Evolutionary conservation across 176 grass and related monocot species (phyloP), one percentile per base, ranked within the genome.

Genomic region (Rhynchospora tenuis): DNA sequence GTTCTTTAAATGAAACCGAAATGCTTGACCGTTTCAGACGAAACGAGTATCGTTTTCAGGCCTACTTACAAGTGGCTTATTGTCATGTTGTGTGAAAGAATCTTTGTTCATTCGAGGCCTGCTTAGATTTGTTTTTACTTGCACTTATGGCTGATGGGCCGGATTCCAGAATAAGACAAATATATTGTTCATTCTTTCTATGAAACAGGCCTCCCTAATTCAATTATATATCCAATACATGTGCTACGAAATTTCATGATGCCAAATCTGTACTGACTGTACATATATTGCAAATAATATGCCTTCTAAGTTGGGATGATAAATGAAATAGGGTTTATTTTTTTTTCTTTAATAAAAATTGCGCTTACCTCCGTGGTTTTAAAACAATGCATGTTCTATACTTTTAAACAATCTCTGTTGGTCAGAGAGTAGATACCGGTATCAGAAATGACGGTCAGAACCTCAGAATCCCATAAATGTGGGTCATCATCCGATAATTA

Each of bases 221-320:
- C 51, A 24, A 22, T 4, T 57, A n/a, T n/a, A n/a, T n/a, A 44
- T 52, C 23, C 63, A 24, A 73, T 85, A 64, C 62, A 54, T 83
- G 33, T 33, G 24, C 20, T 78, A 62, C 31, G 1, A 12, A 70
- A 80, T 26, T 48, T 24, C 23, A 80, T 33, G 46, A 60, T 67
- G 28, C 70, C 70, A 81, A 80, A 80, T 42, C 11, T n/a, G 2
- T n/a, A n/a, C n/a, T n/a, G 13, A 56, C 50, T 78, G 43, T 72
- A 83, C 74, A 27, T 38, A 74, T 61, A 62, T 42, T 46, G 43
- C 83, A 52, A 83, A 74, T 22, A 68, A 2, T 77, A 5, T 23
- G 56, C 55, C 72, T 33, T 83, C 29, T 14, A 46, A 75, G 54
- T 27, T 81, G 60, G 44, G 64, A 81, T 48, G 24, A 60, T 72